phyloP scores from a whole-genome alignment of 805 yeast species.

The Spathaspora gorwiae region DNA sequence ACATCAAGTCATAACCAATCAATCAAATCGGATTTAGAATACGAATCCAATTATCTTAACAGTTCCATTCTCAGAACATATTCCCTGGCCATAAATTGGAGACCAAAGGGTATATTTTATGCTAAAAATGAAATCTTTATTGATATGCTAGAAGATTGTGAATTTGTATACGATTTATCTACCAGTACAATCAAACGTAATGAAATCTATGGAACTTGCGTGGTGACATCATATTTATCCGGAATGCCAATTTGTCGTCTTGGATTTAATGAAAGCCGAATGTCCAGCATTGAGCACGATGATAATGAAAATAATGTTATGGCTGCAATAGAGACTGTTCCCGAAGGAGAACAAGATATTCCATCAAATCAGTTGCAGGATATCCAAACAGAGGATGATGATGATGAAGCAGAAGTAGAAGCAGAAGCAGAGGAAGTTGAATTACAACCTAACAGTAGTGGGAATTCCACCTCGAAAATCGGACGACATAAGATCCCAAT shows the following conservation, averaged over 20 bases:
- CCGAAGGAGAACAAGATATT: background rate
- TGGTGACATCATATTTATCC: conserved; percentile 35
- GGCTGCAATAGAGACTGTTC: background rate
- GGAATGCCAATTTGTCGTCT: conserved; percentile 42
- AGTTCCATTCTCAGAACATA: conserved; percentile 73
- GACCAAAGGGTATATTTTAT: conserved; percentile 43
- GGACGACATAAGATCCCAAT: conserved; percentile 24
- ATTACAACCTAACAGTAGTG: background rate
- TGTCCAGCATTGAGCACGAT: conserved; percentile 25
- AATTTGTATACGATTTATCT: conserved; percentile 32
- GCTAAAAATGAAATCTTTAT: conserved; percentile 41
- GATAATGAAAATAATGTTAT: conserved; percentile 1
- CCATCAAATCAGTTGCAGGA: conserved; percentile 9
- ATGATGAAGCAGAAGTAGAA: conserved; percentile 7
- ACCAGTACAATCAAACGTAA: conserved; percentile 23
- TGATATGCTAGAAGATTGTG: conserved; percentile 37
- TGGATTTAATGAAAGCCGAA: conserved; percentile 37
- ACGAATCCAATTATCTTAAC: conserved; percentile 38
- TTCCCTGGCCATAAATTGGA: conserved; percentile 51
- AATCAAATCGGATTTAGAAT: conserved; percentile 24
- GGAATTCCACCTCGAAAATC: background rate
- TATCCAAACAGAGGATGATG: conserved; percentile 7
- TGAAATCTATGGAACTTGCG: conserved; percentile 31
- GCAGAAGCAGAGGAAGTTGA: conserved; percentile 2
- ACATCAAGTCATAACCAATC: conserved; percentile 39